Conservation (phyloP, 1,284 basidiomycete species). For the Taiwanofungus camphoratus region DNA sequence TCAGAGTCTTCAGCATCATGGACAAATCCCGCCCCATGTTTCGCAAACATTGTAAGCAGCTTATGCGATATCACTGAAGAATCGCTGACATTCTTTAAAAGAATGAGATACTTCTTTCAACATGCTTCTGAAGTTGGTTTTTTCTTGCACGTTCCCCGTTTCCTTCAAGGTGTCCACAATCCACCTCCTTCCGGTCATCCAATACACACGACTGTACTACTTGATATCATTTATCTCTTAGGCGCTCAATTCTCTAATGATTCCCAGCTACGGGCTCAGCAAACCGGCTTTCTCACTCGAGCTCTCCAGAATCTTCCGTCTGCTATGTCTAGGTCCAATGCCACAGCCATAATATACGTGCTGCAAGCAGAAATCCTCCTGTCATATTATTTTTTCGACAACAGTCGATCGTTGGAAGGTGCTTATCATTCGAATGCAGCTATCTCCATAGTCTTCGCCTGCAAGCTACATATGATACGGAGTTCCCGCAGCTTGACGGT, state of each 20-base stretch:
- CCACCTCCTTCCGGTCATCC: slow-evolving; percentile 18
- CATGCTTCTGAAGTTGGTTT: slow-evolving; percentile 35
- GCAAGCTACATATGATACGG: slow-evolving; percentile 33
- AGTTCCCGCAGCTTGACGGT: slow-evolving; percentile 15
- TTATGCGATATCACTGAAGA: not conserved
- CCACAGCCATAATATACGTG: slow-evolving; percentile 33
- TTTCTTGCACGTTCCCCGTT: slow-evolving; percentile 34
- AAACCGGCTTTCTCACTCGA: slow-evolving; percentile 25
- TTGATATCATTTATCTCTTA: slow-evolving; percentile 23
- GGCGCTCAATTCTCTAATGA: slow-evolving; percentile 22
- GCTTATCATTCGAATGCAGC: slow-evolving; percentile 38
- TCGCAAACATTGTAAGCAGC: slow-evolving; percentile 13
- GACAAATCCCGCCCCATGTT: slow-evolving; percentile 1
- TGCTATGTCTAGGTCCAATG: slow-evolving; percentile 28
- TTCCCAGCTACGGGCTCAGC: slow-evolving; percentile 17
- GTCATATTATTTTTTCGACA: slow-evolving; percentile 38
- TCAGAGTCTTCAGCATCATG: slow-evolving; percentile 11
- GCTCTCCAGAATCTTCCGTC: slow-evolving; percentile 27
- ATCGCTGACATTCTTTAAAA: slow-evolving; percentile 10
- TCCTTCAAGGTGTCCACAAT: slow-evolving; percentile 24
- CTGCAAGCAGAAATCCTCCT: slow-evolving; percentile 44
- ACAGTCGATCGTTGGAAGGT: slow-evolving; percentile 36
- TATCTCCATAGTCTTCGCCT: slow-evolving; percentile 35
- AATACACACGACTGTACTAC: slow-evolving; percentile 19
- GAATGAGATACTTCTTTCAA: slow-evolving; percentile 31